Evolutionary conservation across 768 basidiomycete genomes (phyloP), one percentile per base, ranked within the genome.

Genomic region (Ramaria sp.): DNA sequence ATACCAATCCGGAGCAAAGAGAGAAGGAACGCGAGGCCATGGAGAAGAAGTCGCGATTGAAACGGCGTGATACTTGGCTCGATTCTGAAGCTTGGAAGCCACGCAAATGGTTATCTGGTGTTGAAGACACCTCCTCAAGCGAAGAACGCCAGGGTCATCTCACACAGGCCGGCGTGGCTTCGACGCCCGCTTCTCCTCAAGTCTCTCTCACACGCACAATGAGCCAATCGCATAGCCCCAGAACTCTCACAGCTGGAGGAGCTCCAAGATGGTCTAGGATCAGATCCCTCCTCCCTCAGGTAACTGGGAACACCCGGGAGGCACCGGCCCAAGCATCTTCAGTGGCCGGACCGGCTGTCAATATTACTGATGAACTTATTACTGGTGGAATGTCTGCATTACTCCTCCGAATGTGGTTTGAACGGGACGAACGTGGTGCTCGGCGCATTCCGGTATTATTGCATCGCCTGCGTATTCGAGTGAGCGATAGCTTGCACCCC

Each of bases 401-500:
- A 33, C 84, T 93, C 78, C 69, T 91, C 38, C 78, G 82, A 30
- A 75, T 94, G 62, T 89, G 88, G 83, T 83, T 92, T 60, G 90
- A 93, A 63, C 82, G 83, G 31, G 92, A 93, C 66, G 91, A 94
- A 70, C 84, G 83, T 62, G 82, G 74, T n/a, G 80, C 84, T 55
- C 75, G 89, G n/a, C 81, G 91, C 20, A 73, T 91, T n/a, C 86
- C 88, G 6, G 69, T 84, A 31, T 73, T 92, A 49, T 75, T 93
- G 53, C 85, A 92, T 66, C 82, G 89, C 24, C 73, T 94, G 48
- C 80, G 90, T 39, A 84, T 94, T 56, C 85, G 87, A 11, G 79
- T 94, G 58, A 90, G 84, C 63, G 91, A 94, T 69, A 91, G 88
- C 59, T 65, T 93, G 27, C 84, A 92, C 70, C 88, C 90, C 4